phyloP scores from a whole-genome alignment of 192 early-diverging fungal species.

The Irineochytrium annulatum region DNA sequence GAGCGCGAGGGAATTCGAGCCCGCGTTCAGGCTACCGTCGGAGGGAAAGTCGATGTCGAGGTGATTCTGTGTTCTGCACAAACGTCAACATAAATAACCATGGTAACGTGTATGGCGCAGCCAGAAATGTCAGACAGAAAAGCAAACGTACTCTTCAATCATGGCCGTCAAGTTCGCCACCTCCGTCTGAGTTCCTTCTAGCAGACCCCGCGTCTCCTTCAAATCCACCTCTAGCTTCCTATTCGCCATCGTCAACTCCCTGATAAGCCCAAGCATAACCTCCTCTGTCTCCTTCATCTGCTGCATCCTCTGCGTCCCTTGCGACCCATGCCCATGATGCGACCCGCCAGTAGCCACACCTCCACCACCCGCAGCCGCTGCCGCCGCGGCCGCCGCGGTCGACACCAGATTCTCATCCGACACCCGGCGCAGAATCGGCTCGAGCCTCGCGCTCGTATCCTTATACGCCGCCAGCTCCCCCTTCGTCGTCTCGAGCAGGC shows the following conservation, averaged over 20 bases:
- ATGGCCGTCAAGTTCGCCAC: neutral
- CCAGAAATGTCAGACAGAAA: neutral
- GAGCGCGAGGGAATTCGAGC: no score
- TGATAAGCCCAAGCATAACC: slow-evolving; percentile 4
- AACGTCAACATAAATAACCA: no score
- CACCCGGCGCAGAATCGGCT: neutral
- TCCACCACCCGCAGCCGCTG: neutral
- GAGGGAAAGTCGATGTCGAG: no score
- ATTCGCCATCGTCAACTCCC: slow-evolving; percentile 14
- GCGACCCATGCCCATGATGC: no score
- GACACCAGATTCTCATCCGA: neutral
- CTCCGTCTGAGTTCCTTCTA: slow-evolving; percentile 8
- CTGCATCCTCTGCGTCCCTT: neutral
- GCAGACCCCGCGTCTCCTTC: neutral
- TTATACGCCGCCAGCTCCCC: neutral
- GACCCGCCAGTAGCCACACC: neutral
- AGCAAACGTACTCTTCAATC: slow-evolving; percentile 11
- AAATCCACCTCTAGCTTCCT: slow-evolving; percentile 4
- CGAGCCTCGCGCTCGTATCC: neutral
- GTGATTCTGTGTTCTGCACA: no score
- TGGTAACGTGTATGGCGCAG: no score
- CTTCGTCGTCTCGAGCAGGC: neutral
- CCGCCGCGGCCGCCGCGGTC: neutral
- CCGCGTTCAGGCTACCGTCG: no score
- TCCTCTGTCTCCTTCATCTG: neutral